These are phyloP conservation scores for Neurospora pannonica DNA, from an alignment of 495 filamentous ascomycete species.

Conservation along the genomic window DNA sequence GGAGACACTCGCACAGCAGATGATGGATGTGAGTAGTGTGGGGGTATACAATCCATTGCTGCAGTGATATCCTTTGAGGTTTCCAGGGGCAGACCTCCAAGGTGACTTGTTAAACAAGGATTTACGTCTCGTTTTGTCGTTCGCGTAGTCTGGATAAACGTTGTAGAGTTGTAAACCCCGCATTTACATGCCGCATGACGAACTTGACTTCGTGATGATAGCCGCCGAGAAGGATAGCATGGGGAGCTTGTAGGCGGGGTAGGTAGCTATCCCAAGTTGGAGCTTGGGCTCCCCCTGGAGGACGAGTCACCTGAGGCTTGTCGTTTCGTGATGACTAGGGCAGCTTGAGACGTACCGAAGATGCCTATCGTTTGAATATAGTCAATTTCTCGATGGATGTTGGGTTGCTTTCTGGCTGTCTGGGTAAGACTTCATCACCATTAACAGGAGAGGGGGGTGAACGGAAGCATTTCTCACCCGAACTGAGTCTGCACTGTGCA, in stretches of 20 bases:
- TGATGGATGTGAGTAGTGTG: not conserved
- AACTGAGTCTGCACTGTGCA: not conserved
- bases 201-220: not conserved
- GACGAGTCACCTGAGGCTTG: not conserved
- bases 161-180: not conserved
- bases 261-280: not conserved
- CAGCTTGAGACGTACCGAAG: not conserved
- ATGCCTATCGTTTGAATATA: not conserved
- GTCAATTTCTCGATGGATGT: not conserved
- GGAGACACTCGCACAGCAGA: not conserved
- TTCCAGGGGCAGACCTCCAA: not conserved
- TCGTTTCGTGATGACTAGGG: not conserved
- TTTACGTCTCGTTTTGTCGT: not conserved
- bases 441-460: not conserved
- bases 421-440: not conserved
- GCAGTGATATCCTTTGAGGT: not conserved
- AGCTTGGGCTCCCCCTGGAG: not conserved
- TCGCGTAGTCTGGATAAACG: not conserved
- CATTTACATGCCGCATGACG: not conserved
- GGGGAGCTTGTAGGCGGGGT: not conserved
- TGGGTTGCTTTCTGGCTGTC: not conserved
- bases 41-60: not conserved
- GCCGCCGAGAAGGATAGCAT: not conserved
- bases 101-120: not conserved
- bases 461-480: not conserved